phyloP scores from a whole-genome alignment of 306 rosid genomes.

The Ormosia emarginata region DNA sequence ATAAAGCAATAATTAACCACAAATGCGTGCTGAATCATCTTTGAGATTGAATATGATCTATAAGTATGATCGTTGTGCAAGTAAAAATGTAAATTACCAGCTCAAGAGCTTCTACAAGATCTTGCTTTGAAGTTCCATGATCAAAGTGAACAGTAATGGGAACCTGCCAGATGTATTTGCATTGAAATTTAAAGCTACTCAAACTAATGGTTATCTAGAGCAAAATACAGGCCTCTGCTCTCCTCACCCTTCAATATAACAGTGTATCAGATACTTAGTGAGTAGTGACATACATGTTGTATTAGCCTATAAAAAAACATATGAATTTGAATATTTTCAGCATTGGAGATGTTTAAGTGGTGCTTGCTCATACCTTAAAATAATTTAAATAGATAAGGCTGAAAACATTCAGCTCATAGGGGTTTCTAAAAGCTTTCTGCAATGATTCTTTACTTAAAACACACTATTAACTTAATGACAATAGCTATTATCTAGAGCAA shows the following conservation, averaged over 20 bases:
- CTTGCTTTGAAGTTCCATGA: constrained; percentile 86
- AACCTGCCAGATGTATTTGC: constrained; percentile 50
- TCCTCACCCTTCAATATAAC: neutral
- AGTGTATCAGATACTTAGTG: neutral
- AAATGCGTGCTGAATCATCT: constrained; percentile 8
- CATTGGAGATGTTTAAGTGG: neutral
- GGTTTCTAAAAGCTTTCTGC: neutral
- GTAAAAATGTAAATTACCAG: constrained; percentile 46
- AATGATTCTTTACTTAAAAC: neutral
- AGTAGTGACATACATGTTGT: neutral
- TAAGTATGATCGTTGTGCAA: neutral
- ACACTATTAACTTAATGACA: neutral
- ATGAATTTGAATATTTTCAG: neutral
- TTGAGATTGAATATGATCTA: constrained; percentile 5
- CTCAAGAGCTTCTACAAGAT: constrained; percentile 85
- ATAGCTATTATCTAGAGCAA: neutral
- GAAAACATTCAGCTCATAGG: neutral
- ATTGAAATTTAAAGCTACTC: constrained; percentile 13
- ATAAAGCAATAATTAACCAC: constrained; percentile 4
- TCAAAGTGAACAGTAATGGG: constrained; percentile 90
- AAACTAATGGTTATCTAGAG: neutral
- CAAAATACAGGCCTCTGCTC: neutral
- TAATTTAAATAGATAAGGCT: neutral
- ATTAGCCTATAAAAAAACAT: neutral
- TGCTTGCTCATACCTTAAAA: neutral